Evolutionary conservation across 257 asterid species (phyloP).

Genomic region (Solanum arcanum): DNA sequence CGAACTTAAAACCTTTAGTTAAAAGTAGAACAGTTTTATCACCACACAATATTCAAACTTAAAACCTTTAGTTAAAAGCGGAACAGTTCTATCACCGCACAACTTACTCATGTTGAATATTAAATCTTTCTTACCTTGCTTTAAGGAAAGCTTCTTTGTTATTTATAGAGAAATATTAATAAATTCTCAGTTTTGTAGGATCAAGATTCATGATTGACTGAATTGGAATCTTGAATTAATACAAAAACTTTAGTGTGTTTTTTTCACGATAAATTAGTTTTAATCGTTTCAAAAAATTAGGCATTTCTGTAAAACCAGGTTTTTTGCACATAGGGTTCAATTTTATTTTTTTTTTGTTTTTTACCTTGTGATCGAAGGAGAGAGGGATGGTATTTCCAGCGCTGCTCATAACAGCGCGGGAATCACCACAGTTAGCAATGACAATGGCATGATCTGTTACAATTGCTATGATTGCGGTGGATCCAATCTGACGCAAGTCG

Average conservation of each 20-base stretch:
- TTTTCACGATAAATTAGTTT: too few species aligned
- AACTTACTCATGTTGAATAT: neutral
- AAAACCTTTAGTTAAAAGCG: too few species aligned
- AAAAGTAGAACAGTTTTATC: too few species aligned
- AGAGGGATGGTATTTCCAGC: slow-evolving; percentile 3
- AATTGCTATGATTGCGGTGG: slow-evolving; percentile 12
- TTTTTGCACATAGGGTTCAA: too few species aligned
- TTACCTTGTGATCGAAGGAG: slow-evolving; percentile 18
- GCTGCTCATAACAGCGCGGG: slow-evolving; percentile 16
- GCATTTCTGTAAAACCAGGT: too few species aligned
- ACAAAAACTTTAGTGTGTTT: too few species aligned
- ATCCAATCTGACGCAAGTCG: neutral
- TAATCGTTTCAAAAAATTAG: too few species aligned
- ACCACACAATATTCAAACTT: neutral
- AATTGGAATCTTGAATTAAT: too few species aligned
- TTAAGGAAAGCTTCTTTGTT: neutral
- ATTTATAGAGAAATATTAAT: neutral
- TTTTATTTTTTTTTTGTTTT: too few species aligned
- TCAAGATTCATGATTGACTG: too few species aligned
- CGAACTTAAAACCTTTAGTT: neutral
- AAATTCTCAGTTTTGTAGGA: too few species aligned
- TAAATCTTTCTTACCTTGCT: neutral
- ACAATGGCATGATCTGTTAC: slow-evolving; percentile 5
- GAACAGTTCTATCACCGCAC: too few species aligned
- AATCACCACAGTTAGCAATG: slow-evolving; percentile 19